These are phyloP conservation scores for Talaromyces albobiverticillius DNA, from an alignment of 2,329 filamentous ascomycete genomes.

Conservation along the genomic window DNA sequence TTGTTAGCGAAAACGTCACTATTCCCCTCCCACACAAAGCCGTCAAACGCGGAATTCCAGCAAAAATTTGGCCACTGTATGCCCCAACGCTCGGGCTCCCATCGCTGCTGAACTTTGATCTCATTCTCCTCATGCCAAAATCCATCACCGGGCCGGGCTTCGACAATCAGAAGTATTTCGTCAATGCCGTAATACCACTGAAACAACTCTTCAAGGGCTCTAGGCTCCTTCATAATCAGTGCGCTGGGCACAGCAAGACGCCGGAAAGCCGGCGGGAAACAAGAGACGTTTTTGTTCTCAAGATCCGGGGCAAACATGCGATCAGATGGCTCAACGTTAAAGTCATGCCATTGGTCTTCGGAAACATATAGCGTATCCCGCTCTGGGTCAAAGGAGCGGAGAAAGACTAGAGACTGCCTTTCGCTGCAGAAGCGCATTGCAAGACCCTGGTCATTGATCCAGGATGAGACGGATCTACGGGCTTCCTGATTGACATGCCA, in stretches of 20 bases:
- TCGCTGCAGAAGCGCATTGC: slow-evolving; percentile 1
- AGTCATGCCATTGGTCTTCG: slow-evolving; percentile 2
- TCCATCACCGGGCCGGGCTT: neutral
- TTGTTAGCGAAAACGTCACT: neutral
- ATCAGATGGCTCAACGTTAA: slow-evolving; percentile 5
- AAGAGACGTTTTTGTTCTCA: slow-evolving; percentile 1
- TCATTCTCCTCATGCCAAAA: slow-evolving; percentile 5
- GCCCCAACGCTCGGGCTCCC: neutral
- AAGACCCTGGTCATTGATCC: slow-evolving; percentile 17
- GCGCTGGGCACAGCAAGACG: slow-evolving; percentile 6
- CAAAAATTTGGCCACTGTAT: neutral
- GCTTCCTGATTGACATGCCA: slow-evolving; percentile 21
- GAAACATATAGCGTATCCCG: slow-evolving; percentile 4
- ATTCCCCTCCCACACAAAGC: neutral
- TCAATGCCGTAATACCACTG: slow-evolving; percentile 1
- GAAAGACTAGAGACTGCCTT: slow-evolving; percentile 1
- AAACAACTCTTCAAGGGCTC: neutral
- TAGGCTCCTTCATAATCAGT: slow-evolving; percentile 1
- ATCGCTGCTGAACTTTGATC: slow-evolving; percentile 2
- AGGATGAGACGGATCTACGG: slow-evolving; percentile 16
- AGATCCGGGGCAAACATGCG: slow-evolving; percentile 1
- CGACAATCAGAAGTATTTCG: slow-evolving; percentile 2
- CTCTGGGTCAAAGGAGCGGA: slow-evolving; percentile 4
- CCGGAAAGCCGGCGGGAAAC: neutral
- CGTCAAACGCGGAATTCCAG: neutral